phyloP scores from a whole-genome alignment of 164 flowering plant genomes.

The Vitis vinifera region ASM3070453v1 NC_081808.1:4952501-4953000 shows the following conservation, averaged over 20 bases:
- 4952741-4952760: constrained; percentile 32
- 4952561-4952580: constrained; percentile 69
- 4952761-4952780: constrained; percentile 30
- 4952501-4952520: constrained; percentile 72
- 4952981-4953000: constrained; percentile 50
- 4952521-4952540: constrained; percentile 55
- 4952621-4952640: constrained; percentile 53
- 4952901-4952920: constrained; percentile 43
- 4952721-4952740: constrained; percentile 20
- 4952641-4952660: constrained; percentile 66
- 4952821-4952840: constrained; percentile 17
- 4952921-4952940: constrained; percentile 50
- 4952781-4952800: constrained; percentile 36
- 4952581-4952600: constrained; percentile 69
- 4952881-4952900: constrained; percentile 25
- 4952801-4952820: constrained; percentile 20
- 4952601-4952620: constrained; percentile 54
- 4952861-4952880: constrained; percentile 36
- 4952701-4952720: constrained; percentile 25
- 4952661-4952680: constrained; percentile 54
- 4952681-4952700: constrained; percentile 46
- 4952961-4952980: constrained; percentile 64
- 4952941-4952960: constrained; percentile 38
- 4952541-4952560: constrained; percentile 58
- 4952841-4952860: constrained; percentile 8